Conservation (phyloP, 371 early-diverging fungal species). For the Syncephalastrum monosporum region DNA sequence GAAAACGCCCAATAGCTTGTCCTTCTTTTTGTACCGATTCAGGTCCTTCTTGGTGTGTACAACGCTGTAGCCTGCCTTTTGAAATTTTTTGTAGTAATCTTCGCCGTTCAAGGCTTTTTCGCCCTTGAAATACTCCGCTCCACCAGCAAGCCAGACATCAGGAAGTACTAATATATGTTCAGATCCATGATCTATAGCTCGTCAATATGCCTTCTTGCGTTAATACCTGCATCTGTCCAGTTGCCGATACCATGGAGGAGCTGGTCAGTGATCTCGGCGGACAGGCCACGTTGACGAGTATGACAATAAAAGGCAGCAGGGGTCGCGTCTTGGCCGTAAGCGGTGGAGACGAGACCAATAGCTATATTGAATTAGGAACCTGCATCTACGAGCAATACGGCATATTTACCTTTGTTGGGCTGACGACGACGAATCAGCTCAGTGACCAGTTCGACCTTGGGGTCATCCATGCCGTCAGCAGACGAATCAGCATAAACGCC, state of each 20-base stretch:
- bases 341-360: slow-evolving; percentile 75
- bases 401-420: slow-evolving; percentile 49
- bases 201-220: neutral
- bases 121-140: slow-evolving; percentile 59
- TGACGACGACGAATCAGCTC: slow-evolving; percentile 71
- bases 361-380: slow-evolving; percentile 21
- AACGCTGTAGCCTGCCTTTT: slow-evolving; percentile 60
- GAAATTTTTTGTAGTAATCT: slow-evolving; percentile 56
- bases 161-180: slow-evolving; percentile 40
- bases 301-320: slow-evolving; percentile 70
- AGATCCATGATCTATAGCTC: neutral
- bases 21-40: slow-evolving; percentile 48
- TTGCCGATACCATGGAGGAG: slow-evolving; percentile 55
- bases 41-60: slow-evolving; percentile 54
- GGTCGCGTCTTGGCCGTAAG: slow-evolving; percentile 68
- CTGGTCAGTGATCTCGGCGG: slow-evolving; percentile 63
- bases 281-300: slow-evolving; percentile 56
- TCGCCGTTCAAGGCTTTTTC: slow-evolving; percentile 50
- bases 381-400: neutral
- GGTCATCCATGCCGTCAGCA: slow-evolving; percentile 53
- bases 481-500: slow-evolving; percentile 69
- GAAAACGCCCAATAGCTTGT: slow-evolving; percentile 73
- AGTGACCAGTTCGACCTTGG: slow-evolving; percentile 64
- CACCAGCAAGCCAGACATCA: slow-evolving; percentile 72
- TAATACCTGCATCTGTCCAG: slow-evolving; percentile 42